Evolutionary conservation across 352 stramenopile species (phyloP).

Genomic region (Achlya hypogyna): DNA sequence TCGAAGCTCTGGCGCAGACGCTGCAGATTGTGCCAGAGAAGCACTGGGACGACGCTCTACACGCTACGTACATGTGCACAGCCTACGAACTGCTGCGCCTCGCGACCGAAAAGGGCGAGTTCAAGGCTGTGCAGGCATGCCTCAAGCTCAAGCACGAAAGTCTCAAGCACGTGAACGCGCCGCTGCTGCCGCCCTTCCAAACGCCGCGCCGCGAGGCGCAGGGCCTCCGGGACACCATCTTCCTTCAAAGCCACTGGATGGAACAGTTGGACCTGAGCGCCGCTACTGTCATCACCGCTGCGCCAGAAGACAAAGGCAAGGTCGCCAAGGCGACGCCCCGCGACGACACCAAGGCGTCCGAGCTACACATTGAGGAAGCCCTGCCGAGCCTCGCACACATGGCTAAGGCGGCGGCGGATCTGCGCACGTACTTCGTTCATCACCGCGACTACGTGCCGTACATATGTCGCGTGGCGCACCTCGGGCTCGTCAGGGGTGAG

Average conservation of each 20-base stretch:
- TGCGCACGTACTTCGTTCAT: slow-evolving; percentile 4
- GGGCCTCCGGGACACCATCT: slow-evolving; percentile 7
- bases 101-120: background rate
- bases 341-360: background rate
- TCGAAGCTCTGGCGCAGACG: background rate
- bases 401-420: background rate
- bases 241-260: background rate
- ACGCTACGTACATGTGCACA: slow-evolving; percentile 12
- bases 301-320: background rate
- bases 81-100: slow-evolving; percentile 10
- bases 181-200: background rate
- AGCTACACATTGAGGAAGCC: slow-evolving; percentile 5
- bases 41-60: slow-evolving; percentile 8
- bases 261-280: background rate
- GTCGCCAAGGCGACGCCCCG: slow-evolving; percentile 4
- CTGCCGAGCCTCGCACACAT: background rate
- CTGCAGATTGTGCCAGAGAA: slow-evolving; percentile 3
- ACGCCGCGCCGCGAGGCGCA: background rate
- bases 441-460: slow-evolving; percentile 7
- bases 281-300: background rate
- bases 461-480: background rate
- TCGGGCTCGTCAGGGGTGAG: background rate
- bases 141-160: background rate
- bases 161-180: background rate
- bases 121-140: background rate